phyloP scores from a whole-genome alignment of 2,329 filamentous ascomycete genomes.

The Alternaria solani region DNA sequence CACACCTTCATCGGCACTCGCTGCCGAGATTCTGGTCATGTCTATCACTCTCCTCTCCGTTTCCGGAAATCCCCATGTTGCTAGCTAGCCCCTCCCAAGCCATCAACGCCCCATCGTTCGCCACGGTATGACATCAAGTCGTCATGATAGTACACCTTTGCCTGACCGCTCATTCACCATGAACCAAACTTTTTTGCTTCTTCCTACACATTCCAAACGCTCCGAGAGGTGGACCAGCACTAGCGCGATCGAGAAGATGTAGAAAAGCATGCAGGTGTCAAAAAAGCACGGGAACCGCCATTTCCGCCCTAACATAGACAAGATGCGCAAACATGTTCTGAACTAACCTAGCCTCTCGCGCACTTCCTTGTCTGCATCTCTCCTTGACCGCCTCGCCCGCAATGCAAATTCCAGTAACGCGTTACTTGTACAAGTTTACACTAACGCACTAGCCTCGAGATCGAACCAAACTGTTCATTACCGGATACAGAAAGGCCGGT shows the following conservation, averaged over 20 bases:
- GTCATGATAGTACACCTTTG: not conserved
- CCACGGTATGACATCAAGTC: not conserved
- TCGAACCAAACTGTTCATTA: not conserved
- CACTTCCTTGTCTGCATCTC: not conserved
- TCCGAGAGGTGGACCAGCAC: not conserved
- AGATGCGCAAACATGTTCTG: not conserved
- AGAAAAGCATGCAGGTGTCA: too few species aligned
- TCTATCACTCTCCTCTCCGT: too few species aligned
- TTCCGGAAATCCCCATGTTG: not conserved
- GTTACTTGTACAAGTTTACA: too few species aligned
- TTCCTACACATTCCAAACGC: not conserved
- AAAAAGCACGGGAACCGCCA: not conserved
- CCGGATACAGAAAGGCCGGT: not conserved
- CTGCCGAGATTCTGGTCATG: not conserved
- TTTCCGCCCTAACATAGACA: not conserved
- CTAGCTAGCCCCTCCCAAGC: too few species aligned
- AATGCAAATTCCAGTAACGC: too few species aligned
- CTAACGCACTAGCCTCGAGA: not conserved
- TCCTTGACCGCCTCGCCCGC: conserved; percentile 10
- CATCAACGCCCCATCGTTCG: not conserved
- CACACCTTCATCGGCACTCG: not conserved
- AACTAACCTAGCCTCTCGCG: not conserved
- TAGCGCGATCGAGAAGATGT: not conserved
- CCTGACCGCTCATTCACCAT: conserved; percentile 6
- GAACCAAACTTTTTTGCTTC: not conserved